A percentile compares a stretch with the other conserved stretches of the same genome.
phyloP scores from a whole-genome alignment of 768 basidiomycete species.

The Xerocomus spinulosus region DNA sequence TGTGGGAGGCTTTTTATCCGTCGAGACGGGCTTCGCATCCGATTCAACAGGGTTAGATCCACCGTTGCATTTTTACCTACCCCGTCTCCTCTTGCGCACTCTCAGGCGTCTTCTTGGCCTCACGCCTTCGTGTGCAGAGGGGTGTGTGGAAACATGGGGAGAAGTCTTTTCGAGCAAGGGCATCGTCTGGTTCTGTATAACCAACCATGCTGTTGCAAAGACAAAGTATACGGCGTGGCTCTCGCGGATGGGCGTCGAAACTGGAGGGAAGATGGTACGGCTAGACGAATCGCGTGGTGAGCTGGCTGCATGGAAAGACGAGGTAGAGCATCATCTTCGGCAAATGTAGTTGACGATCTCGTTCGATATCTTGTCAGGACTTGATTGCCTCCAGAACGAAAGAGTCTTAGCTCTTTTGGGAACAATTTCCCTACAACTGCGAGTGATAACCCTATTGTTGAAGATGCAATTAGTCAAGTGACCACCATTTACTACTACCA shows the following conservation, averaged over 20 bases:
- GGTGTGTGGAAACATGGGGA: conserved; percentile 40
- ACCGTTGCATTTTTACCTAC: conserved; percentile 56
- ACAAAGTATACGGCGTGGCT: conserved; percentile 17
- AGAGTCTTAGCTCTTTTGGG: no score
- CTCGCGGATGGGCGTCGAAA: conserved; percentile 16
- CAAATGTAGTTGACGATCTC: conserved; percentile 4
- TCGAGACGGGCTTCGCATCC: not conserved
- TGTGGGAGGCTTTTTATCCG: not conserved
- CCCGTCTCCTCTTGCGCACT: conserved; percentile 53
- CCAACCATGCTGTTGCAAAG: conserved; percentile 32
- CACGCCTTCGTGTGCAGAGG: conserved; percentile 40
- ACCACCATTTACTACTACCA: no score
- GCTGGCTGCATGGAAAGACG: conserved; percentile 36
- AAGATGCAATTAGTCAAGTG: no score
- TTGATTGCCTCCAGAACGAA: no score
- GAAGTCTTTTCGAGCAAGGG: conserved; percentile 44
- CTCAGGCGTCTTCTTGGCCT: conserved; percentile 40
- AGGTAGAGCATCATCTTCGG: conserved; percentile 9
- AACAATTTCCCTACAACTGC: no score
- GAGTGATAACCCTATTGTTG: no score
- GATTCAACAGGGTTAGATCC: conserved; percentile 57
- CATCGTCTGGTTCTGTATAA: conserved; percentile 49
- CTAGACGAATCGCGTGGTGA: conserved; percentile 50
- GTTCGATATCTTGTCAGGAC: no score
- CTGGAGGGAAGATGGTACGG: conserved; percentile 41